Evolutionary conservation across 2,329 filamentous ascomycete species (phyloP).

Genomic region (Scolecobasidium constrictum): DNA sequence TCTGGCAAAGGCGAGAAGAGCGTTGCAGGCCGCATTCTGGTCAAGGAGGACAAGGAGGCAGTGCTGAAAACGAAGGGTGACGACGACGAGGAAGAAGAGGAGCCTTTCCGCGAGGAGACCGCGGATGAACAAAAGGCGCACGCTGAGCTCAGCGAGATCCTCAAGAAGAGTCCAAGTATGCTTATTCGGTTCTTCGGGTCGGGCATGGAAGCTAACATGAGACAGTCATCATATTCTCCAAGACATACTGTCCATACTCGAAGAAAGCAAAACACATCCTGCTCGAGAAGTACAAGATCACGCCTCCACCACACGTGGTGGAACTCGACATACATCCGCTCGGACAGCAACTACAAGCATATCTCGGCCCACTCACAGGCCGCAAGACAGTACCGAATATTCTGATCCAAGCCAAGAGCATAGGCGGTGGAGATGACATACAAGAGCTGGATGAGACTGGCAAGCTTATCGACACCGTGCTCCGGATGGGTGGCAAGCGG

Average conservation of each 20-base stretch:
- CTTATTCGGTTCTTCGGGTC: constrained; percentile 12
- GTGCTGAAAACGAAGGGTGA: constrained; percentile 22
- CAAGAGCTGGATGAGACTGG: constrained; percentile 52
- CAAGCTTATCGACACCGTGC: constrained; percentile 60
- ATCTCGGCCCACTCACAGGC: constrained; percentile 62
- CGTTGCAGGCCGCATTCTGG: constrained; percentile 44
- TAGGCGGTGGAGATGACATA: constrained; percentile 85
- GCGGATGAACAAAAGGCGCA: constrained; percentile 55
- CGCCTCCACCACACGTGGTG: constrained; percentile 73
- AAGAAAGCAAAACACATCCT: constrained; percentile 77
- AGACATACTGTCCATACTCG: constrained; percentile 82
- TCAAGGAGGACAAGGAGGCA: constrained; percentile 30
- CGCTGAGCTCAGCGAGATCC: constrained; percentile 61
- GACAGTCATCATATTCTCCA: constrained; percentile 88
- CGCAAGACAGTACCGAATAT: constrained; percentile 86
- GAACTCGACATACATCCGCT: constrained; percentile 78
- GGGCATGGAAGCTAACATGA: neutral
- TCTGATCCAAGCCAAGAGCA: constrained; percentile 74
- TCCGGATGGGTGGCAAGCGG: constrained; percentile 60
- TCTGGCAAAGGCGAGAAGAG: constrained; percentile 33
- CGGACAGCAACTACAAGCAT: constrained; percentile 60
- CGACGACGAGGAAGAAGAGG: constrained; percentile 27
- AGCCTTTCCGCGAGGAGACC: constrained; percentile 29
- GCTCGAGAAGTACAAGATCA: constrained; percentile 73
- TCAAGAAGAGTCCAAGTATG: constrained; percentile 77